Evolutionary conservation across 345 rosid species (phyloP), one percentile per base, ranked within the genome.

Genomic region (Camelina sativa): DNA sequence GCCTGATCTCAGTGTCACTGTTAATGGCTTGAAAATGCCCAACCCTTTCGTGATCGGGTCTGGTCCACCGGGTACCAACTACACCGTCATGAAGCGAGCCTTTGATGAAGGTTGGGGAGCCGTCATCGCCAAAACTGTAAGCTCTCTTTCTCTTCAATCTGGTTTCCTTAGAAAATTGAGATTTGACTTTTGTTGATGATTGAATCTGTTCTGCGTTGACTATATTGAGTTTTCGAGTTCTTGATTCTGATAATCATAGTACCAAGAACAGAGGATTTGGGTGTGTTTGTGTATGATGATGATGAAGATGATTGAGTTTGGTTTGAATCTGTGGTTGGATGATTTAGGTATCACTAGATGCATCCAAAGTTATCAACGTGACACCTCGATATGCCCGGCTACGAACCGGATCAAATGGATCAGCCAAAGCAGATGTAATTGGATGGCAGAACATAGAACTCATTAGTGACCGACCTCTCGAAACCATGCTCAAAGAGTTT

Each of bases 81-180:
- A 90, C 67, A 95, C 97, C 5, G 99, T 92, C 64, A 95, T 92
- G 98, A 95, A 92, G 79, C 79, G 94, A 76, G 98, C 98, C 50
- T 95, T 92, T 56, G 98, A 95, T 51, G 98, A 92, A 86, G 99
- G 99, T 23, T 95, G 99, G 99, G 99, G 99, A 4, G 98, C 94
- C 41, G 98, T 95, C 60, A 90, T 90, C 68, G 98, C 98, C 71
- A 95, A 95, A 79, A 95, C 99, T 61, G 99, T 92, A 75, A 85
- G 92, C 72, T 35, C 72, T 35, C 25, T 69, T 34, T 64, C 37
- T 32, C 16, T 71, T 56, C 56, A 8, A 10, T 44, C 12, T 46
- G 11, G 17, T 28, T 19, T 74, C 20, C 7, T 3, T 3, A 15
- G 15, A 28, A 28, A 62, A 19, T 38, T 15, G 54, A 47, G 35